phyloP scores from a whole-genome alignment of 768 basidiomycete species.

The Grammothele lineata region DNA sequence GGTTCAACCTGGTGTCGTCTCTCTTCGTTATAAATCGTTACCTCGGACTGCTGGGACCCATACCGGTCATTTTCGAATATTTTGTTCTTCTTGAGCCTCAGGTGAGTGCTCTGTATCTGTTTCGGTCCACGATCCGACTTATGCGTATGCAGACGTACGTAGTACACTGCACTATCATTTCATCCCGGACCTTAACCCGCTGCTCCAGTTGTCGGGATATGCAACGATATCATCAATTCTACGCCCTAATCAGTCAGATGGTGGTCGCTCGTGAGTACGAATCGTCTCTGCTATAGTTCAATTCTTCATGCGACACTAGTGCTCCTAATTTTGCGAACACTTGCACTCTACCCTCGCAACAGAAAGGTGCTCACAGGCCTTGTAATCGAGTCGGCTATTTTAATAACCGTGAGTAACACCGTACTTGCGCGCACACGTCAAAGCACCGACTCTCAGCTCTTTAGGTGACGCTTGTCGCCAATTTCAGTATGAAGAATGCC shows the following conservation, averaged over 20 bases:
- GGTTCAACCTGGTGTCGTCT: conserved; percentile 10
- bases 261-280: conserved; percentile 2
- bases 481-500: too few relatives aligned
- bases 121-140: too few relatives aligned
- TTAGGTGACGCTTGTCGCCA: too few relatives aligned
- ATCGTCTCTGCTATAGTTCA: background rate
- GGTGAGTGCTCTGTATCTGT: too few relatives aligned
- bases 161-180: too few relatives aligned
- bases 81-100: background rate
- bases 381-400: background rate
- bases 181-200: too few relatives aligned
- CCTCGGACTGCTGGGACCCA: conserved; percentile 14
- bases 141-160: too few relatives aligned
- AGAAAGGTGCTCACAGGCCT: background rate
- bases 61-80: conserved; percentile 9
- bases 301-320: background rate
- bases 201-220: background rate
- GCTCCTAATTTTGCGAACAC: background rate
- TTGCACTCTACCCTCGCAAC: conserved; percentile 1
- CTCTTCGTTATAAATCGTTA: conserved; percentile 21
- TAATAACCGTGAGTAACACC: background rate
- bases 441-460: too few relatives aligned
- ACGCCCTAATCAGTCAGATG: conserved; percentile 1
- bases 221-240: conserved; percentile 3
- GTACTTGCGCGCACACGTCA: too few relatives aligned